Percentiles rank a stretch among this genome's conserved stretches.
These are phyloP conservation scores for Ceratorhiza oryzae-sativae DNA, from an alignment of 1,284 basidiomycete species.

Conservation along the genomic window DNA sequence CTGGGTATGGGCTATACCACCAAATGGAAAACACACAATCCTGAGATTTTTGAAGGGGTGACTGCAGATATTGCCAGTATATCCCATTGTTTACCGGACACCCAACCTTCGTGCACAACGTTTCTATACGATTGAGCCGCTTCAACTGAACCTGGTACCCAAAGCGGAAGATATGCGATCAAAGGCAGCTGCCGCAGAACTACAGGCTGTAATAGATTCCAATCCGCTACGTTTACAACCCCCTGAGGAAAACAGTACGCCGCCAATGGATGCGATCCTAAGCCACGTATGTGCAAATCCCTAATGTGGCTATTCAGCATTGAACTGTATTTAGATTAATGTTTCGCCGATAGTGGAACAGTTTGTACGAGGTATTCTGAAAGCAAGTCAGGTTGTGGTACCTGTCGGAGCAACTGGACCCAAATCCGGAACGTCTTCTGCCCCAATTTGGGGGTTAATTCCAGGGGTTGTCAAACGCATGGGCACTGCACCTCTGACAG, in stretches of 20 bases:
- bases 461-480: slow-evolving; percentile 10
- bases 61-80: no score
- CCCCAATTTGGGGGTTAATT: background rate
- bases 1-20: background rate
- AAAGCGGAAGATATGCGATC: background rate
- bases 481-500: background rate
- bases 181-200: background rate
- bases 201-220: background rate
- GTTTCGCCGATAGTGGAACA: background rate
- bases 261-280: slow-evolving; percentile 8
- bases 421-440: no score
- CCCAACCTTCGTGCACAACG: slow-evolving; percentile 32
- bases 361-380: slow-evolving; percentile 16
- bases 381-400: background rate
- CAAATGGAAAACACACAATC: background rate
- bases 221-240: background rate
- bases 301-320: background rate
- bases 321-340: background rate
- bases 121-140: slow-evolving; percentile 23
- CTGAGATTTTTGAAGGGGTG: background rate
- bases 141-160: slow-evolving; percentile 13
- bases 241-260: background rate
- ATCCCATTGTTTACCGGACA: slow-evolving; percentile 11
- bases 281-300: background rate
- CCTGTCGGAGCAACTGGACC: background rate